Evolutionary conservation across 306 rosid genomes (phyloP).

Genomic region (Gastrolobium bilobum): DNA sequence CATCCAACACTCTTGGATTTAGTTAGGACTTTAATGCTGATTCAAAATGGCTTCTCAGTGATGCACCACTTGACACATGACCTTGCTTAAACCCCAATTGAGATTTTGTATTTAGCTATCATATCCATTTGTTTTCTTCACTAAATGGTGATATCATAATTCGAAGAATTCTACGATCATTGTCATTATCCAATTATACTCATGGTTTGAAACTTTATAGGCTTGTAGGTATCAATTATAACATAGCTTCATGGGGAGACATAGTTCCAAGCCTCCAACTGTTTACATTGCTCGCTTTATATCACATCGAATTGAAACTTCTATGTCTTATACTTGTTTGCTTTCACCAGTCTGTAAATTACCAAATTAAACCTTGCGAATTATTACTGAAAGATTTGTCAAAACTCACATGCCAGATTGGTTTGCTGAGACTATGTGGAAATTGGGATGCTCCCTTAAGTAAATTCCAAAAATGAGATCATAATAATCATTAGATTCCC

Average conservation of each 20-base stretch:
- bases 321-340: slow-evolving; percentile 43
- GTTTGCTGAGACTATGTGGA: slow-evolving; percentile 21
- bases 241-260: slow-evolving; percentile 46
- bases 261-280: slow-evolving; percentile 14
- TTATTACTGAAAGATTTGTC: slow-evolving; percentile 48
- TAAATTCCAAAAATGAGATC: slow-evolving; percentile 48
- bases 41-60: slow-evolving; percentile 16
- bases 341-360: slow-evolving; percentile 50
- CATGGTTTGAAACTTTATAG: slow-evolving; percentile 52
- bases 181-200: slow-evolving; percentile 31
- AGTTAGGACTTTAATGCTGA: slow-evolving; percentile 45
- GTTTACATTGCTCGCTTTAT: slow-evolving; percentile 24
- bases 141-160: slow-evolving; percentile 19
- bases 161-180: slow-evolving; percentile 34
- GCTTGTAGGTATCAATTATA: slow-evolving; percentile 50
- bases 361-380: slow-evolving; percentile 46
- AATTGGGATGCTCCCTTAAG: slow-evolving; percentile 26
- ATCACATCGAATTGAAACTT: slow-evolving; percentile 52
- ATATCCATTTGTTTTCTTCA: slow-evolving; percentile 52
- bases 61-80: slow-evolving; percentile 43
- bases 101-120: slow-evolving; percentile 51
- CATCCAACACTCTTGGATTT: slow-evolving; percentile 45
- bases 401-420: slow-evolving; percentile 44
- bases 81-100: slow-evolving; percentile 38
- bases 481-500: slow-evolving; percentile 53